Base-by-base conservation (phyloP, 768 basidiomycete species). In the Mycena alexandri region DNA sequence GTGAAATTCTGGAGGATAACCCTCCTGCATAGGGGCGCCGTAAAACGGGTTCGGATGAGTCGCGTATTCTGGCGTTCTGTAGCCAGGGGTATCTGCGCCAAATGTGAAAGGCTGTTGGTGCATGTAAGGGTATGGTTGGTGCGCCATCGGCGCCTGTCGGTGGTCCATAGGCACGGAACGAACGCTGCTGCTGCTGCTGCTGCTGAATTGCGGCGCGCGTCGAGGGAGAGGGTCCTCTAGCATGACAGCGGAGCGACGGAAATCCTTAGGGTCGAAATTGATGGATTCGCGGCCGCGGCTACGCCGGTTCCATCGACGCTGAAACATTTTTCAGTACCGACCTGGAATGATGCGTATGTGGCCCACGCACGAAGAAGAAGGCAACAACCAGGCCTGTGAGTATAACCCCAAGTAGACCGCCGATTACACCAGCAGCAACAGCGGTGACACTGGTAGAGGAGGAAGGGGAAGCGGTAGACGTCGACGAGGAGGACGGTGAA, bases 291-390 rank as follows among this genome's bases (percentile, higher is more conserved):
- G 65, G 0, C 50, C 48, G 43, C 24, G 58, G 36, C 51, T 38
- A 17, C 65, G 59, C 24, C 52, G 43, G 34, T 54, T 19, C 64
- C 64, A 65, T 24, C 58, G 64, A 19, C 64, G 64, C 64, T 65
- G 57, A 3, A 14, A 21, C 42, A 21, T 11, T 25, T 36, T 21
- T 0, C 5, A 14, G 2, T 41, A 16, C 16, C 6, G 22, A 14
- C n/a, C 3, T 14, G 16, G 1, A 16, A 13, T 14, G 19, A 13
- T 14, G 19, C 11, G 9, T 16, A 29, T 29, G 29, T 29, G 14
- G 3, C n/a, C 41, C 21, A 16, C 33, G 52, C 46, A 61, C 59
- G 19, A 67, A 13, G 19, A 67, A 48, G 53, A 67, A 67, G 19
- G 65, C 65, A n/a, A 67, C 48, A 6, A 67, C 33, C 6, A 67